Evolutionary conservation across 2,329 filamentous ascomycete genomes (phyloP), one percentile per base, ranked within the genome.

Genomic region (Alternaria conjuncta): DNA sequence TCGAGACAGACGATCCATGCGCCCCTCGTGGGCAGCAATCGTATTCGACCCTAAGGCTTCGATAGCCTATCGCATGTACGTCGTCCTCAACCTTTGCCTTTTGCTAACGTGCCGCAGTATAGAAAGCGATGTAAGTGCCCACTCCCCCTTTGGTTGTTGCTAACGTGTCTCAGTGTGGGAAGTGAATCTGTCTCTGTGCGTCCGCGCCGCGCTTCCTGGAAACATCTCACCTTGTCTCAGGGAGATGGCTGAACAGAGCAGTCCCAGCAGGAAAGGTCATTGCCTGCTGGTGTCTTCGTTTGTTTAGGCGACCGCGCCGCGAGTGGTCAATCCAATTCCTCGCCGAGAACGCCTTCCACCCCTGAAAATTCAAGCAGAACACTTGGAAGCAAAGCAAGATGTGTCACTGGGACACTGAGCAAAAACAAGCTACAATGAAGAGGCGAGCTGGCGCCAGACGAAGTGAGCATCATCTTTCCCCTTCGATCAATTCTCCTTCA

Each of bases 191-290:
- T 32, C 61, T 67, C 61, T 61, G 21, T 55, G 32, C 47, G 59
- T 67, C 59, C 65, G 21, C 65, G 65, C 51, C 61, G 47, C 55
- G 59, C 57, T 59, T 57, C 65, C 59, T 41, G 65, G 59, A 21
- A 62, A 51, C 55, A 49, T 60, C 49, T 60, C 55, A 21, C 25
- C 25, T 26, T 8, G 46, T 51, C 26, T 51, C 3, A n/a, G 25
- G 18, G 47, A 23, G 41, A 36, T 49, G 55, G 54, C 65, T 36
- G 57, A 62, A 57, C 43, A 64, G 59, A 58, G 61, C 65, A 67
- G 65, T 64, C 50, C 54, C 41, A 30, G 41, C 26, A 28, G 25
- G 54, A 30, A 9, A 26, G n/a, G 25, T 56, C 41, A 26, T 44
- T 26, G 36, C 54, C 54, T 28, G 23, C 54, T 45, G 21, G 23